Evolutionary conservation across 2,329 filamentous ascomycete genomes (phyloP).

Genomic region (Dothiorella sarmentorum): DNA sequence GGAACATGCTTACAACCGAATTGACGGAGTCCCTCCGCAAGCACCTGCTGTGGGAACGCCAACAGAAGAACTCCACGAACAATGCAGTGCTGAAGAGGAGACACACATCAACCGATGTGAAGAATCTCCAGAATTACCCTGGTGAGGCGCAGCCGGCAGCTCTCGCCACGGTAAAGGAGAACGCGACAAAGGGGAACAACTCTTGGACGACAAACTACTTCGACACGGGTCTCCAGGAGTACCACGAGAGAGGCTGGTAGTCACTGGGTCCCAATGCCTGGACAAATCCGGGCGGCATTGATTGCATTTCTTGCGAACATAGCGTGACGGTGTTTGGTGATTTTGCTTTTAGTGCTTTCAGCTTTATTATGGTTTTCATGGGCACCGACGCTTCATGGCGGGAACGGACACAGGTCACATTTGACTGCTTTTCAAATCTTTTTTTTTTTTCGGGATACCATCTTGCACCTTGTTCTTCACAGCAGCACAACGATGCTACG

Average conservation of each 20-base stretch:
- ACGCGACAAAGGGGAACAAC: slow-evolving; percentile 61
- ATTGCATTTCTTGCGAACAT: slow-evolving; percentile 20
- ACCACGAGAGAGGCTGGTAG: slow-evolving; percentile 84
- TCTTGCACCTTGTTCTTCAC: slow-evolving; percentile 24
- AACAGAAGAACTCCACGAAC: slow-evolving; percentile 86
- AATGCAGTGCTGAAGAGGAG: slow-evolving; percentile 85
- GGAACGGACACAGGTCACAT: slow-evolving; percentile 17
- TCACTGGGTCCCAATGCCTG: neutral
- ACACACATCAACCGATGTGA: slow-evolving; percentile 79
- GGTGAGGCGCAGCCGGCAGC: slow-evolving; percentile 53
- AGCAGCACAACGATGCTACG: slow-evolving; percentile 34
- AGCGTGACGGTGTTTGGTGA: slow-evolving; percentile 19
- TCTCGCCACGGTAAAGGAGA: slow-evolving; percentile 39
- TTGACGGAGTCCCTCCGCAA: slow-evolving; percentile 88
- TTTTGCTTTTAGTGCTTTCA: slow-evolving; percentile 9
- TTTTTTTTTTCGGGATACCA: slow-evolving; percentile 34
- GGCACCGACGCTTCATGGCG: neutral
- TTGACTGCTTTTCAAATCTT: slow-evolving; percentile 28
- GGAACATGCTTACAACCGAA: slow-evolving; percentile 95
- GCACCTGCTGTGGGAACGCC: slow-evolving; percentile 90
- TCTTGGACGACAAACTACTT: slow-evolving; percentile 82
- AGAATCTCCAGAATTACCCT: slow-evolving; percentile 80
- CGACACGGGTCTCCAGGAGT: slow-evolving; percentile 75
- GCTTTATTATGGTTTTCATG: slow-evolving; percentile 9
- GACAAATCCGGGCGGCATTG: slow-evolving; percentile 2